Conservation (phyloP, 2,329 filamentous ascomycete genomes). For the Aspergillus quadricinctus region DNA sequence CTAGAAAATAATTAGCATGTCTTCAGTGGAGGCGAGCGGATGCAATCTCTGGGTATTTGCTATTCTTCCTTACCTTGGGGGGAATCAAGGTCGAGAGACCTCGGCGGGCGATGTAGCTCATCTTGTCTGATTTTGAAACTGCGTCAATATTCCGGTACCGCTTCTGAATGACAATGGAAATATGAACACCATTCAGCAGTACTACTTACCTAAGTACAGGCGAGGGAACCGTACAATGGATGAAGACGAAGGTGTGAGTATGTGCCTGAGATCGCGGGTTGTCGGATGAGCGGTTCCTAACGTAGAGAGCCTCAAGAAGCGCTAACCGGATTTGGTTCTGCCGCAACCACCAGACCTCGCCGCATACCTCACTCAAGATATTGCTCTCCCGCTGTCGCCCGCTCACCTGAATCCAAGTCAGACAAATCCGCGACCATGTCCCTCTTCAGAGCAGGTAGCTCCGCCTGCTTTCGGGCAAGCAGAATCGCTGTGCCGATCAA, state of each 20-base stretch:
- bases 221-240: slow-evolving; percentile 30
- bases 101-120: slow-evolving; percentile 89
- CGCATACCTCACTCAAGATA: slow-evolving; percentile 27
- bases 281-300: slow-evolving; percentile 31
- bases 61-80: slow-evolving; percentile 70
- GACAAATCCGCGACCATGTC: slow-evolving; percentile 52
- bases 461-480: slow-evolving; percentile 30
- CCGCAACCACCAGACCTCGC: slow-evolving; percentile 28
- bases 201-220: slow-evolving; percentile 31
- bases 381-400: slow-evolving; percentile 29
- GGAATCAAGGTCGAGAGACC: slow-evolving; percentile 97
- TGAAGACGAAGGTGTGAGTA: slow-evolving; percentile 30
- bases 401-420: slow-evolving; percentile 13
- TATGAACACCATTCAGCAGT: not conserved
- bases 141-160: slow-evolving; percentile 15
- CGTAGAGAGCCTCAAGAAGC: slow-evolving; percentile 21
- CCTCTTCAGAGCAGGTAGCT: slow-evolving; percentile 55
- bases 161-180: slow-evolving; percentile 16
- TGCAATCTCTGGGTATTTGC: slow-evolving; percentile 4
- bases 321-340: slow-evolving; percentile 34
- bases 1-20: slow-evolving; percentile 38
- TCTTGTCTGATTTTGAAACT: slow-evolving; percentile 51
- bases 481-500: slow-evolving; percentile 29
- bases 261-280: slow-evolving; percentile 33
- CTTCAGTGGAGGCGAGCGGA: slow-evolving; percentile 12